Percentiles rank a stretch among this genome's conserved stretches.
These are phyloP conservation scores for Camellia japonica DNA, from an alignment of 148 eudicot genomes.

Conservation along the genomic window DNA sequence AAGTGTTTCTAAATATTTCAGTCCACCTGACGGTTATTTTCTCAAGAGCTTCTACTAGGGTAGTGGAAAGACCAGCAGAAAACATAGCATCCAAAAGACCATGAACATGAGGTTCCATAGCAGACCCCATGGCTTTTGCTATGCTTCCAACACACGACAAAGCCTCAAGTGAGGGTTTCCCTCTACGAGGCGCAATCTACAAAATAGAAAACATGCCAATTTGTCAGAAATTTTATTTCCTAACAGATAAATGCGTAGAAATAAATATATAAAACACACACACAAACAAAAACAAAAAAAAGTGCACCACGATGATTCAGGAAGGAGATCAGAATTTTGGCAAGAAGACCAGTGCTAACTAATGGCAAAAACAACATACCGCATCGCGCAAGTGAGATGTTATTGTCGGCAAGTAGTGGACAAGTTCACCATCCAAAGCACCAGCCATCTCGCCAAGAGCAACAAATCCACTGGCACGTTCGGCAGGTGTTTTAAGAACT, in stretches of 20 bases:
- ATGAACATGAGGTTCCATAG: conserved; percentile 80
- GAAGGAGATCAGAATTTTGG: not conserved
- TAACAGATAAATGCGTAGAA: not conserved
- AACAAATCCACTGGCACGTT: conserved; percentile 89
- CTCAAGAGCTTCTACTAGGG: conserved; percentile 78
- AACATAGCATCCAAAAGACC: conserved; percentile 93
- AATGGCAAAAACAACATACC: conserved; percentile 40
- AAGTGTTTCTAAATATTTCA: not conserved
- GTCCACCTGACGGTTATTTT: conserved; percentile 69
- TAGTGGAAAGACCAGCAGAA: conserved; percentile 79
- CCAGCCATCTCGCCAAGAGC: conserved; percentile 99
- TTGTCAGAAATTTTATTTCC: not conserved
- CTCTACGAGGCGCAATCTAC: conserved; percentile 98
- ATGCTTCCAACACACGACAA: conserved; percentile 94
- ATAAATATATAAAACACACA: not conserved
- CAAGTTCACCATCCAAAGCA: conserved; percentile 95
- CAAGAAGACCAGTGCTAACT: not conserved
- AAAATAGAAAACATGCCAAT: conserved; percentile 11
- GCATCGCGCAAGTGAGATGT: conserved; percentile 92
- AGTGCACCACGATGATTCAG: too few relatives aligned
- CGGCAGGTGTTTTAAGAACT: conserved; percentile 89
- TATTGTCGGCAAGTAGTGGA: conserved; percentile 96
- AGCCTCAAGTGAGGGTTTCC: conserved; percentile 90
- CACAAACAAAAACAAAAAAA: too few relatives aligned
- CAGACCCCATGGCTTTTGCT: conserved; percentile 89